Percentiles rank a stretch among this genome's conserved stretches.
These are phyloP conservation scores for Mortierella sp. DNA, from an alignment of 371 early-diverging fungal species.

Conservation along the genomic window DNA sequence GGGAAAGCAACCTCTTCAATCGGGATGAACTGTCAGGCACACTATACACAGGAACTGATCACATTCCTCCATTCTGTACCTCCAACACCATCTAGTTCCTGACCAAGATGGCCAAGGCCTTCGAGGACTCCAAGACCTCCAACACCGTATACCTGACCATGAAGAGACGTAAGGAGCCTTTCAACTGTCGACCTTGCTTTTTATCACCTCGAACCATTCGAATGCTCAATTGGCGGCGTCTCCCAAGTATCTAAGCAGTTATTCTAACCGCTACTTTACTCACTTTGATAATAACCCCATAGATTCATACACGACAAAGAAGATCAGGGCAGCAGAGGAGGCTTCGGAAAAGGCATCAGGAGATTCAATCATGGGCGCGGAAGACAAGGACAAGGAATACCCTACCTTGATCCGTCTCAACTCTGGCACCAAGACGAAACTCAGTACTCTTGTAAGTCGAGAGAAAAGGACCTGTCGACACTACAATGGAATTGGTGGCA, in stretches of 20 bases:
- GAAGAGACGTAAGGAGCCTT: slow-evolving; percentile 45
- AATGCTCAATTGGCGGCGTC: no score
- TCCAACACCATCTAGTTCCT: slow-evolving; percentile 30
- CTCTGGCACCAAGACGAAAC: slow-evolving; percentile 40
- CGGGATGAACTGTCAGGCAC: not conserved
- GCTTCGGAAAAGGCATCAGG: slow-evolving; percentile 34
- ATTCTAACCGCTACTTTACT: not conserved
- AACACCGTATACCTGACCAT: slow-evolving; percentile 55
- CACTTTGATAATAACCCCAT: not conserved
- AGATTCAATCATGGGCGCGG: slow-evolving; percentile 26
- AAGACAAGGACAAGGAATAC: slow-evolving; percentile 49
- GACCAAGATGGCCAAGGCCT: slow-evolving; percentile 52
- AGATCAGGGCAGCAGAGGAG: slow-evolving; percentile 39
- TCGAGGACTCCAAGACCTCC: slow-evolving; percentile 49
- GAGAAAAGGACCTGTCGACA: no score
- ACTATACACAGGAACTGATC: not conserved
- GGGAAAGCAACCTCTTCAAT: not conserved
- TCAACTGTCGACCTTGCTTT: not conserved
- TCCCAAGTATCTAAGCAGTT: no score
- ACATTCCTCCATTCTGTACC: not conserved
- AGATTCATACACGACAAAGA: slow-evolving; percentile 44
- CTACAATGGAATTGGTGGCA: no score
- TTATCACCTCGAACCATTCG: not conserved
- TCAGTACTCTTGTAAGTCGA: slow-evolving; percentile 44
- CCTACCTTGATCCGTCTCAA: slow-evolving; percentile 49